Conservation (phyloP, 148 eudicot genomes). For the Gaultheria prostrata region DNA sequence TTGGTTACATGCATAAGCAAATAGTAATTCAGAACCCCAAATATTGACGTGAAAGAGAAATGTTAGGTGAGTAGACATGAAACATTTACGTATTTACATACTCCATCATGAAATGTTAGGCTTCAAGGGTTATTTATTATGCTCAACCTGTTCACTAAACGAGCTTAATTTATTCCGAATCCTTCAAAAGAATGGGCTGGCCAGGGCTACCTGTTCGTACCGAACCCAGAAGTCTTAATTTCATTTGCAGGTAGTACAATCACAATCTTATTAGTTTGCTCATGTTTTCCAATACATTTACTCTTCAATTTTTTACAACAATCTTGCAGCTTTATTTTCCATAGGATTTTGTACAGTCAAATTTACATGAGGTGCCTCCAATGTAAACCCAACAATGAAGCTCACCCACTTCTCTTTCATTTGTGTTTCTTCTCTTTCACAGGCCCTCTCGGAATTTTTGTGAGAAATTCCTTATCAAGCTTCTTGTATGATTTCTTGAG, state of each 20-base stretch:
- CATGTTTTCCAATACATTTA: background rate
- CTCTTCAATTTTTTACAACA: background rate
- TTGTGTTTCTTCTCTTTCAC: constrained; percentile 19
- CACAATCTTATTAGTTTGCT: background rate
- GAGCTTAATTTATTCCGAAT: no score
- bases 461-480: constrained; percentile 34
- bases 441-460: constrained; percentile 57
- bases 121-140: no score
- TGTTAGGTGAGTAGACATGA: no score
- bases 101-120: no score
- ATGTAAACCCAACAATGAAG: background rate
- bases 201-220: no score
- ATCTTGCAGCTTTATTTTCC: constrained; percentile 4
- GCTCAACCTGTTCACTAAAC: no score
- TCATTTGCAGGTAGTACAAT: background rate
- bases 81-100: no score
- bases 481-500: constrained; percentile 36
- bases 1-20: no score
- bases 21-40: no score
- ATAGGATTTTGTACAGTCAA: background rate
- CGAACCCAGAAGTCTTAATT: background rate
- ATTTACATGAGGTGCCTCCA: background rate
- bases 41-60: no score
- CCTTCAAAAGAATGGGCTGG: no score
- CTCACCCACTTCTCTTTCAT: constrained; percentile 7